phyloP scores from a whole-genome alignment of 805 yeast genomes.

The Ogataea paradorogensis region DNA sequence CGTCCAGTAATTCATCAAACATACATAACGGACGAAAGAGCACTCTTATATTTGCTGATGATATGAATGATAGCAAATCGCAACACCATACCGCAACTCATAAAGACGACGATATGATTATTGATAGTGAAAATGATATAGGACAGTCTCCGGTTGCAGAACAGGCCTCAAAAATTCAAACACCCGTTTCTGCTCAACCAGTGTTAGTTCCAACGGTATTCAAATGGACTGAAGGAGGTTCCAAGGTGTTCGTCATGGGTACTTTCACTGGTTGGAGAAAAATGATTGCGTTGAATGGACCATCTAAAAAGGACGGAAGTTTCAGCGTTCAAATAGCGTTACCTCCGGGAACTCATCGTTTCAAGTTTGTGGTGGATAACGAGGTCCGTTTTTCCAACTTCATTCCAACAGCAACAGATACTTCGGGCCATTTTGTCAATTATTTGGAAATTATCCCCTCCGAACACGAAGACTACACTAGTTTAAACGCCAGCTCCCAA shows the following conservation, averaged over 20 bases:
- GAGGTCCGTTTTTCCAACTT: constrained; percentile 85
- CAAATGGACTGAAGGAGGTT: constrained; percentile 96
- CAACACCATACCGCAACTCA: constrained; percentile 36
- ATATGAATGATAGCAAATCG: constrained; percentile 52
- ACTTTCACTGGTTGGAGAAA: constrained; percentile 98
- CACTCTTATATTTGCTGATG: constrained; percentile 69
- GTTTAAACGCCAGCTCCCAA: constrained; percentile 15
- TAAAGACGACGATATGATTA: constrained; percentile 30
- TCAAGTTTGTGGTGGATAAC: constrained; percentile 90
- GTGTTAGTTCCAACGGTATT: constrained; percentile 56
- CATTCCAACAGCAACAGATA: constrained; percentile 96
- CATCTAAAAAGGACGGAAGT: constrained; percentile 46
- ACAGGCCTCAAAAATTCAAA: constrained; percentile 11
- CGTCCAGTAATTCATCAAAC: constrained; percentile 4
- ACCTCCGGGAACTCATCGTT: constrained; percentile 90
- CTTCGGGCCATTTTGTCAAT: constrained; percentile 92
- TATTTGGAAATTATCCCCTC: constrained; percentile 66
- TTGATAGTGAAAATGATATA: constrained; percentile 29
- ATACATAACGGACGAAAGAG: constrained; percentile 53
- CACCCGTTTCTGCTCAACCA: constrained; percentile 22
- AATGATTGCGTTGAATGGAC: constrained; percentile 79
- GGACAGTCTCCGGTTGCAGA: constrained; percentile 20
- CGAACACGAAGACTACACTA: constrained; percentile 26
- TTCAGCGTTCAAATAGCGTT: constrained; percentile 70
- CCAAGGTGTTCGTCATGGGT: constrained; percentile 92